Evolutionary conservation across 257 asterid species (phyloP), one percentile per base, ranked within the genome.

Genomic region (Penstemon barbatus): DNA sequence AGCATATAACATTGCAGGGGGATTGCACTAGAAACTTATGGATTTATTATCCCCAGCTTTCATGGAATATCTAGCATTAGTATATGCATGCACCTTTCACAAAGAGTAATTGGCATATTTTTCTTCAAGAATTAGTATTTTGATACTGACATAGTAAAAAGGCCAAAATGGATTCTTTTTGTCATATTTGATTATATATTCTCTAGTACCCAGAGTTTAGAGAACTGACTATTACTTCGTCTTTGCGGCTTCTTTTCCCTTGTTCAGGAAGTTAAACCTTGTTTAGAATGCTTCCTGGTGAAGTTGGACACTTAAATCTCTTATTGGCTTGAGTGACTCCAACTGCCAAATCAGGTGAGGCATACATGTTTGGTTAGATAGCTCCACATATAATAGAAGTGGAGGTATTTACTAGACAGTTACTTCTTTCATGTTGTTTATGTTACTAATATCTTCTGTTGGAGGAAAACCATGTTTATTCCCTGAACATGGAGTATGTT

Each of bases 241-340:
- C 68, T 68, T 65, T 70, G 72, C 79, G 63, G 69, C 79, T 80
- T 72, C 76, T 77, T 79, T 82, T 66, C 77, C 71, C 74, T 80
- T 80, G 82, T 80, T 74, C 89, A 81, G 89, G 89, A 80, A 75
- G 76, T 71, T 75, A 75, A 68, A 77, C 57, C 68, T 75, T 83
- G 75, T 69, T 75, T 80, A 72, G 83, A 75, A 69, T 77, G 71
- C 74, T 61, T 75, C 78, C 78, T 77, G 86, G 83, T 72, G 85
- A 84, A 77, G 82, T 81, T 84, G 87, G 89, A 72, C 86, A 81
- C 86, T 81, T 84, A 81, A 25, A 81, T 79, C 87, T 77, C 70
- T 81, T 79, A 78, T 79, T 74, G 78, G 83, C 86, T 79, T 81
- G 84, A 84, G 89, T 84, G 86, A 70, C 84, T 81, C 86, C 89